Evolutionary conservation across 768 basidiomycete species (phyloP), one percentile per base, ranked within the genome.

Genomic region (Xerocomus brunneocitrinus): DNA sequence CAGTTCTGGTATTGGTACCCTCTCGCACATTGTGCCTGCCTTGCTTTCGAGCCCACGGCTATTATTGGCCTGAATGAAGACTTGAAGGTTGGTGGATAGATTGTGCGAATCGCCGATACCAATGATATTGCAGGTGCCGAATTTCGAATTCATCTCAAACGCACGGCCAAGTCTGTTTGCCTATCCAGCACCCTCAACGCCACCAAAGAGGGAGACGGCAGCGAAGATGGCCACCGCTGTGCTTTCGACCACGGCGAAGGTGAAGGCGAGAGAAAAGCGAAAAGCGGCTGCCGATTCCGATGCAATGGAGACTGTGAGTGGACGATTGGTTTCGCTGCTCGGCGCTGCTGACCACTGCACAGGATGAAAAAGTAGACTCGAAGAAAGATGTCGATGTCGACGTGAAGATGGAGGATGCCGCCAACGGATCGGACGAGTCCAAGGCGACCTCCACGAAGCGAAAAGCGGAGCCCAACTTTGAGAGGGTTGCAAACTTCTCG

Each of bases 1-100:
- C 97, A 99, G 70, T 98, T 99, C 74, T 99, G 97, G 97, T 98
- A 98, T 69, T 99, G 97, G 97, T 99, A 95, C 73, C 97, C 97
- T 32, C 76, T 98, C 27, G 93, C 94, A 13, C 95, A 98, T 64
- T 93, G 89, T 57, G 88, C 90, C 14, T 89, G 87, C 62, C 74
- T 99, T 58, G 87, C 95, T 2, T 98, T 99, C 71, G 88, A 91
- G 52, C 95, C 97, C 3, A 99, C 97, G 13, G 94, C 88, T 8
- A 87, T 99, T 52, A 93, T 99, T 62, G 95, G 92, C 30, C 71
- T 98, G 53, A 88, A 92, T 62, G 85, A 80, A 56, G 83, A 94
- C 56, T 74, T 98, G 47, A 88, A 90, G 79, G 90, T 93, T 58
- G 27, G 77, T 60, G 24, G 3, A 35, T 51, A 19, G 19, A 47